Conservation (phyloP, 352 stramenopile species). For the Pythium dissimile region DNA sequence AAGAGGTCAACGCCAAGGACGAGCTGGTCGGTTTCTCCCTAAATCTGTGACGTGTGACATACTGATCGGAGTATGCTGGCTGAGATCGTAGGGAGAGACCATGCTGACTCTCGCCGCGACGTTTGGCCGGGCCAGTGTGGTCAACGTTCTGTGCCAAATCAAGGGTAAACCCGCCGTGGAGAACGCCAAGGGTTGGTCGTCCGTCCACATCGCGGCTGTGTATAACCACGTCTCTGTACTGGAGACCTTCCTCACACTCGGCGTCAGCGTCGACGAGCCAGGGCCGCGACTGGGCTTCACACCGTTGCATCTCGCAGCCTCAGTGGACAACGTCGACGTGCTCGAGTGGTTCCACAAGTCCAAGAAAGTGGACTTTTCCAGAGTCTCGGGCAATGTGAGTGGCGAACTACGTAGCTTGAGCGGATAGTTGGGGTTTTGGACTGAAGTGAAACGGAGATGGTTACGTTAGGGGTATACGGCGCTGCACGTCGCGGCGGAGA, state of each 20-base stretch:
- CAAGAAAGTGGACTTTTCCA: conserved; percentile 43
- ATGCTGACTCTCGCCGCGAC: conserved; percentile 65
- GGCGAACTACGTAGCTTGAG: conserved; percentile 7
- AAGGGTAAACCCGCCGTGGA: conserved; percentile 54
- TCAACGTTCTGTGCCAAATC: conserved; percentile 61
- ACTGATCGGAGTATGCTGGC: not conserved
- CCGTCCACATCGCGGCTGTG: conserved; percentile 51
- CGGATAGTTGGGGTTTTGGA: not conserved
- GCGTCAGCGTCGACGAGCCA: conserved; percentile 38
- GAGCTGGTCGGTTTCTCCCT: conserved; percentile 22
- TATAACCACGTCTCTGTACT: conserved; percentile 52
- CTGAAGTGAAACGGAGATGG: not conserved
- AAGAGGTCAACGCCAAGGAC: conserved; percentile 66
- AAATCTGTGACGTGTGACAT: conserved; percentile 12
- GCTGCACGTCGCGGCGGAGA: conserved; percentile 50
- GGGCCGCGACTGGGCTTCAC: conserved; percentile 56
- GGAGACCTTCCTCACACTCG: conserved; percentile 37
- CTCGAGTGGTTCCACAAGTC: conserved; percentile 37
- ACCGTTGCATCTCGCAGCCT: conserved; percentile 51
- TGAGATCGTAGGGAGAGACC: conserved; percentile 47
- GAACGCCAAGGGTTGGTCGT: conserved; percentile 69
- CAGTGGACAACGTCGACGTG: conserved; percentile 51
- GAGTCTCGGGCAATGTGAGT: conserved; percentile 49
- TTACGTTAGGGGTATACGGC: conserved; percentile 42
- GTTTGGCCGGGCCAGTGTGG: conserved; percentile 41